Evolutionary conservation across 2,329 filamentous ascomycete genomes (phyloP).

Genomic region (Celoporthe dispersa): DNA sequence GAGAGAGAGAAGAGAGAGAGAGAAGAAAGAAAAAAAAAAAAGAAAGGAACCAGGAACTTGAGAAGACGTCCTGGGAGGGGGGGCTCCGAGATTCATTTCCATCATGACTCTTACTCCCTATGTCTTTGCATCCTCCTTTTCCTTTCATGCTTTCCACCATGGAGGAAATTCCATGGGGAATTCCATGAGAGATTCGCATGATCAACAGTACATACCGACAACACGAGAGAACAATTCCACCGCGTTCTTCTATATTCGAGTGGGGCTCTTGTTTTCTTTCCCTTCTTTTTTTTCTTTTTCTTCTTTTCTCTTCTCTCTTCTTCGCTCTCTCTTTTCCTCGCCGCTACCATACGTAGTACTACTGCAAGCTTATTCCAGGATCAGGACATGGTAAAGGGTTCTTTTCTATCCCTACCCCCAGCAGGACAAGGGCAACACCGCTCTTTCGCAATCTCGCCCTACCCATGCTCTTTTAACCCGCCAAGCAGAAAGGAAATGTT

Average conservation of each 20-base stretch:
- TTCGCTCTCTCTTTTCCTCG: neutral
- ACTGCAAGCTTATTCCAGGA: neutral
- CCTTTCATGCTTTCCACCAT: neutral
- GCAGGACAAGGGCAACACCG: conserved; percentile 6
- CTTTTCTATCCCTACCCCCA: neutral
- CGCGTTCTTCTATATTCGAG: neutral
- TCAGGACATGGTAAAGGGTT: neutral
- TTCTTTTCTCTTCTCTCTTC: neutral
- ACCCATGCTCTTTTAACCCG: neutral
- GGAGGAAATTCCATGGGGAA: too few relatives aligned
- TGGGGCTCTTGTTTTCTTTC: neutral
- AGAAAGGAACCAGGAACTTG: too few relatives aligned
- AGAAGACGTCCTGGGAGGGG: too few relatives aligned
- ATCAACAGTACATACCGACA: neutral
- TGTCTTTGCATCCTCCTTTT: too few relatives aligned
- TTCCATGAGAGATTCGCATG: too few relatives aligned
- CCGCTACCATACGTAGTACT: neutral
- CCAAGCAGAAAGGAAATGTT: neutral
- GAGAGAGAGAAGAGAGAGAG: neutral
- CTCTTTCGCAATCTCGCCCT: conserved; percentile 7
- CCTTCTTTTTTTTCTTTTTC: neutral
- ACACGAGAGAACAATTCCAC: neutral
- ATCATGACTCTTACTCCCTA: too few relatives aligned
- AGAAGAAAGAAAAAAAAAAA: too few relatives aligned
- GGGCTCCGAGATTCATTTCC: too few relatives aligned